Evolutionary conservation across 1,284 basidiomycete species (phyloP).

Genomic region (Apiotrichum gracile): DNA sequence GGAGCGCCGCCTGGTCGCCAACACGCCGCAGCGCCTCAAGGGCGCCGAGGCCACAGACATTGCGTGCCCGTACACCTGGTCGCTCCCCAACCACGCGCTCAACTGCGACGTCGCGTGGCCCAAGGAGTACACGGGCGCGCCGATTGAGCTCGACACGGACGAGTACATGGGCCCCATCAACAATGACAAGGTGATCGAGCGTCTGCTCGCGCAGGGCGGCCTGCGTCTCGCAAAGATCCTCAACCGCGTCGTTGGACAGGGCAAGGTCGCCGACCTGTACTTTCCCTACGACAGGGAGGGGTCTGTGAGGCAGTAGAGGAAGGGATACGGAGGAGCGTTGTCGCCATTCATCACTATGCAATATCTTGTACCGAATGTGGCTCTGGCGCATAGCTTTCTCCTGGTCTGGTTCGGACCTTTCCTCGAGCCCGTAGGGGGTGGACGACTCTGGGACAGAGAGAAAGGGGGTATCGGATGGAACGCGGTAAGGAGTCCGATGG

Average conservation of each 20-base stretch:
- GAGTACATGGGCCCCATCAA: constrained; percentile 67
- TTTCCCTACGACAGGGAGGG: constrained; percentile 11
- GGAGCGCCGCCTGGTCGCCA: constrained; percentile 4
- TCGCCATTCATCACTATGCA: too few relatives aligned
- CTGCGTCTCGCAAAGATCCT: constrained; percentile 72
- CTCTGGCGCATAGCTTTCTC: too few relatives aligned
- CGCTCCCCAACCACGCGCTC: constrained; percentile 61
- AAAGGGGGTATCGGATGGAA: too few relatives aligned
- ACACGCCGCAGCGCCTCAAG: not conserved
- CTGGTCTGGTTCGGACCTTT: too few relatives aligned
- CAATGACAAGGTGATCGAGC: constrained; percentile 67
- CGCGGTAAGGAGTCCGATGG: too few relatives aligned
- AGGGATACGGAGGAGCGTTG: too few relatives aligned
- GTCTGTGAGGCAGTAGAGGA: too few relatives aligned
- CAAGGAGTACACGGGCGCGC: constrained; percentile 48
- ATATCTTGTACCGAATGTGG: too few relatives aligned
- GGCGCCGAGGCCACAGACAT: constrained; percentile 29
- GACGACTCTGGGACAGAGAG: too few relatives aligned
- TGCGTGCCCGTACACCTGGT: constrained; percentile 68
- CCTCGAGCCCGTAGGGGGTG: too few relatives aligned
- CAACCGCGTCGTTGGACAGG: constrained; percentile 49
- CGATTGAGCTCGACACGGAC: constrained; percentile 77
- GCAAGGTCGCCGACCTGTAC: constrained; percentile 5
- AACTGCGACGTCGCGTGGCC: constrained; percentile 79
- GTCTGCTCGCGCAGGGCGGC: constrained; percentile 71